phyloP scores from a whole-genome alignment of 2,329 filamentous ascomycete species.

The Fusarium xylarioides region DNA sequence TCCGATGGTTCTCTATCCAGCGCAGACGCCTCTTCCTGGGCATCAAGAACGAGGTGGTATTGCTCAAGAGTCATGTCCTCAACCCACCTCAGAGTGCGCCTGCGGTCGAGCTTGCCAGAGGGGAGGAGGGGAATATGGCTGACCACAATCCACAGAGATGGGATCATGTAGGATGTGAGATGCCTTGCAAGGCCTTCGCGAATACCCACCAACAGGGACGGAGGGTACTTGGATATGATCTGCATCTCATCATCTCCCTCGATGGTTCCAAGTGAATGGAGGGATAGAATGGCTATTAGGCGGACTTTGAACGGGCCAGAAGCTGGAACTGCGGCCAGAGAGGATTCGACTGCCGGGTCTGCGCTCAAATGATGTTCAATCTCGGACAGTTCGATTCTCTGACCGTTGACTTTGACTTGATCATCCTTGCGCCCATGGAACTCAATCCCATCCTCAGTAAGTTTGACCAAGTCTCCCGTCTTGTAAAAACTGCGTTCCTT shows the following conservation, averaged over 20 bases:
- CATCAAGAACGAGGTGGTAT: conserved; percentile 2
- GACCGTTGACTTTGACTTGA: conserved; percentile 47
- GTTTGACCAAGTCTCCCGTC: conserved; percentile 37
- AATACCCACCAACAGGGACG: conserved; percentile 1
- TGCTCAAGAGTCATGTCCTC: conserved; percentile 11
- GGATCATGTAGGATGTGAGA: conserved; percentile 32
- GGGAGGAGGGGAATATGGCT: conserved; percentile 16
- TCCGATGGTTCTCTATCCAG: conserved; percentile 16
- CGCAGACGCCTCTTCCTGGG: conserved; percentile 7
- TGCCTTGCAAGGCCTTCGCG: conserved; percentile 2
- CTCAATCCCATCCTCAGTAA: conserved; percentile 36
- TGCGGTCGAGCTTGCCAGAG: conserved; percentile 29
- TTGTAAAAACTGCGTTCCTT: conserved; percentile 24
- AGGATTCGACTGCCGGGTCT: conserved; percentile 11
- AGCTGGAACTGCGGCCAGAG: conserved; percentile 10
- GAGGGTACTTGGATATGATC: not conserved
- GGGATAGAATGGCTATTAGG: conserved; percentile 15
- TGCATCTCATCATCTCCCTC: not conserved
- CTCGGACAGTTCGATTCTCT: conserved; percentile 46
- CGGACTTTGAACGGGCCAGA: conserved; percentile 14
- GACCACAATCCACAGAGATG: conserved; percentile 23
- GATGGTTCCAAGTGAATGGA: not conserved
- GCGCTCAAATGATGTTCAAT: conserved; percentile 41
- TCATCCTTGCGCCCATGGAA: conserved; percentile 45
- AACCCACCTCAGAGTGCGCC: not conserved